Base-by-base conservation (phyloP, 176 grass and related monocot species). In the Oryza longistaminata region DNA sequence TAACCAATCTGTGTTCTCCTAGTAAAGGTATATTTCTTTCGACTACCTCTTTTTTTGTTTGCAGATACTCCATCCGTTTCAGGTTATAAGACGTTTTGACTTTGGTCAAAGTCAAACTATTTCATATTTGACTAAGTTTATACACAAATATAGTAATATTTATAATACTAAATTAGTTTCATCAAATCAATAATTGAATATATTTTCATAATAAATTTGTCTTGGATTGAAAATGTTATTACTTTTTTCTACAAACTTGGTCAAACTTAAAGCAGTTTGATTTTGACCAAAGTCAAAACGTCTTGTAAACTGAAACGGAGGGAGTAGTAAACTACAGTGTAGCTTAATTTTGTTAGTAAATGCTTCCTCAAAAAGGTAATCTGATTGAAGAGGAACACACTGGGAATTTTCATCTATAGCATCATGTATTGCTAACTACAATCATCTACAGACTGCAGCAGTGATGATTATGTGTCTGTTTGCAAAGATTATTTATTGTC, bases 21-120 rank as follows among this genome's bases (percentile, higher is more conserved):
- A 46, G 55, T 55, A 64, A 64, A 52, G 12, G 70, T 22, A 45
- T 37, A 25, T 4, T 53, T 83, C 24, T 21, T 53, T 64, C 24
- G 70, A 3, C 1, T 6, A 45, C n/a, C 50, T 42, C 15, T 82
- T 29, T 72, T 70, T 37, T 29, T 64, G 80, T 73, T 82, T 82
- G 22, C 35, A n/a, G 10, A 82, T 64, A 31, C 29, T 31, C 29
- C 2, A 3, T 31, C 29, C 29, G 29, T 31, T 31, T 31, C 29
- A 31, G 29, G 29, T 31, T 31, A 31, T 31, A 31, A 31, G 29
- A 31, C 29, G 2, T 31, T 31, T 31, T 31, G 29, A 3, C 29
- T 31, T 31, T 31, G 29, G 2, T 31, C 29, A 31, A 31, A 31
- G 2, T 31, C 29, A 31, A 31, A 31, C 29, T 31, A 31, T 31